Percentiles rank a stretch among this genome's conserved stretches.
phyloP scores from a whole-genome alignment of 1,284 basidiomycete species.

The Vanrija pseudolonga region DNA sequence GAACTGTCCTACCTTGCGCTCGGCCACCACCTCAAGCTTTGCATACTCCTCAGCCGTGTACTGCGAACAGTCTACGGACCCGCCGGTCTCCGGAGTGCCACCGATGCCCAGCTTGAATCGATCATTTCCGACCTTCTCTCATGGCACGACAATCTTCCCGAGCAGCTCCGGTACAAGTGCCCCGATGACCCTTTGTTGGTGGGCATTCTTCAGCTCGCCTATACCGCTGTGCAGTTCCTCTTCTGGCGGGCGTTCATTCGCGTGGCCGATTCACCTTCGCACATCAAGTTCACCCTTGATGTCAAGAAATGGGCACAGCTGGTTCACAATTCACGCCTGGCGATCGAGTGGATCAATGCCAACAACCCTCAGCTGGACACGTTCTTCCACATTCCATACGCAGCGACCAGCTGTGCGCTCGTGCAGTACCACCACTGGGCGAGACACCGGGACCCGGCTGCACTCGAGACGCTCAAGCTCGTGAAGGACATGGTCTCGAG shows the following conservation, averaged over 20 bases:
- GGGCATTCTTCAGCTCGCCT: conserved; percentile 78
- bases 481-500: conserved; percentile 74
- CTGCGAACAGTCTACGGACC: conserved; percentile 81
- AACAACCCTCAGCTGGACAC: conserved; percentile 80
- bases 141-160: conserved; percentile 73
- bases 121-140: conserved; percentile 69
- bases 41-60: conserved; percentile 79
- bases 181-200: conserved; percentile 54
- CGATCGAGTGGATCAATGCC: conserved; percentile 82
- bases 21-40: conserved; percentile 76
- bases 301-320: conserved; percentile 74
- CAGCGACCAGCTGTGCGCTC: conserved; percentile 82
- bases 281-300: conserved; percentile 77
- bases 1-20: conserved; percentile 26
- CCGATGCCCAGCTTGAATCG: conserved; percentile 66
- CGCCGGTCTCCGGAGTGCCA: conserved; percentile 75
- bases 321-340: conserved; percentile 66
- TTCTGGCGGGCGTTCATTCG: conserved; percentile 93
- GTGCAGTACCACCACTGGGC: conserved; percentile 67
- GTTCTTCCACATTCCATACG: conserved; percentile 79
- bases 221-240: conserved; percentile 69
- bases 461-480: conserved; percentile 69
- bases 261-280: conserved; percentile 81
- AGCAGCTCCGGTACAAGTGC: conserved; percentile 67
- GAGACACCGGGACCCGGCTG: conserved; percentile 68